Evolutionary conservation across 169 alveolate genomes (phyloP).

Genomic region (Babesia microti): DNA sequence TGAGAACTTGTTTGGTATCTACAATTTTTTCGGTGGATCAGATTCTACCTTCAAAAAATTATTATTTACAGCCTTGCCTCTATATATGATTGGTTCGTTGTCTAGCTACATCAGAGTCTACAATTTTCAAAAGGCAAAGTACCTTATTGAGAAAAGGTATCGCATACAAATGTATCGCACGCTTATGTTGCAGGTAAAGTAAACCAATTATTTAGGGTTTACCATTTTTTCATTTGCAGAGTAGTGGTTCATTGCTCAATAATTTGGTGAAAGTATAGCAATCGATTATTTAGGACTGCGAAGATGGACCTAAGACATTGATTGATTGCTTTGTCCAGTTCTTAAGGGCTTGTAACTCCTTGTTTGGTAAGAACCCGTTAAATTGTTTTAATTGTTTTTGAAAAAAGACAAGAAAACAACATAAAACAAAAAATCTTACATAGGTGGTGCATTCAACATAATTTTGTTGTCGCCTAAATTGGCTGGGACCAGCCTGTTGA

Average conservation of each 20-base stretch:
- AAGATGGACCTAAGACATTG: slow-evolving; percentile 33
- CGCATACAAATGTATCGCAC: slow-evolving; percentile 24
- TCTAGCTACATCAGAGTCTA: slow-evolving; percentile 36
- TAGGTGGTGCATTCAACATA: slow-evolving; percentile 35
- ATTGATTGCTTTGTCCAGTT: slow-evolving; percentile 17
- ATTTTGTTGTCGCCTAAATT: slow-evolving; percentile 27
- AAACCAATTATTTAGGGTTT: too few relatives aligned
- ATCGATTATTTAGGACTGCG: too few relatives aligned
- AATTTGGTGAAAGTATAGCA: slow-evolving; percentile 18
- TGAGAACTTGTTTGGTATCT: background rate
- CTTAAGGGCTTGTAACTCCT: slow-evolving; percentile 33
- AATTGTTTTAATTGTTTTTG: too few relatives aligned
- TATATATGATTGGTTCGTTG: slow-evolving; percentile 22
- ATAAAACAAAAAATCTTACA: too few relatives aligned
- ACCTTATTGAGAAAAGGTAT: slow-evolving; percentile 37
- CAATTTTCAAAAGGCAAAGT: slow-evolving; percentile 20
- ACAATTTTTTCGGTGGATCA: background rate
- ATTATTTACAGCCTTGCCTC: slow-evolving; percentile 21
- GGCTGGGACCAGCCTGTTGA: slow-evolving; percentile 17
- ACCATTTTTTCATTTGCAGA: slow-evolving; percentile 28
- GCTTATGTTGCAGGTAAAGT: slow-evolving; percentile 28
- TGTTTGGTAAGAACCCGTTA: too few relatives aligned
- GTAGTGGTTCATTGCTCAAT: slow-evolving; percentile 15
- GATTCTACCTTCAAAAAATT: slow-evolving; percentile 11
- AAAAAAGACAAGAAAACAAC: too few relatives aligned